Base-by-base conservation (phyloP, 148 eudicot species). In the Bassia scoparia region DNA sequence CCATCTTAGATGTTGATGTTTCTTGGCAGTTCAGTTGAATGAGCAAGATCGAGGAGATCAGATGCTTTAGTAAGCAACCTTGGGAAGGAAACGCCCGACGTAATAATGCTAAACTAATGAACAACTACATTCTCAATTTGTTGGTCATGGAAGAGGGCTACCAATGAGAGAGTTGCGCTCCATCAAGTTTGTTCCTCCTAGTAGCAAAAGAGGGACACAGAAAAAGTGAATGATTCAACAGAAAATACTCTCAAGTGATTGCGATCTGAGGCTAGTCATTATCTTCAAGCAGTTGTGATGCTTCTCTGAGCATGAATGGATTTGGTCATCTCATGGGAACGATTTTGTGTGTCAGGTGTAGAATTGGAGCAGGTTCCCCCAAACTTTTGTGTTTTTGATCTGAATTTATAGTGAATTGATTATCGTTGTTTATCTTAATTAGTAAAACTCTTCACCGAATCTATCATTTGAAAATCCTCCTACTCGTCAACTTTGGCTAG, bases 241-340 rank as follows among this genome's bases (percentile, higher is more conserved):
- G 54, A 76, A 67, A 71, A 74, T 72, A 30, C 77, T 58, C 26
- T n/a, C 69, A 49, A 83, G 80, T 61, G 80, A 73, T 52, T 61
- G 60, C 82, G 85, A 61, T 81, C 69, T 44, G 85, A 86, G 52
- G 78, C 69, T 54, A 76, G 86, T 75, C 84, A 82, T 53, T 77
- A 54, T 73, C 79, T 73, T 77, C 87, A 78, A 80, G 43, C 70
- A 81, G 83, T 77, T 78, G 84, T 65, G 96, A 84, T 29, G 68
- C 84, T 68, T 60, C 85, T 46, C 80, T 91, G 79, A 93, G 86
- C 74, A 84, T 92, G 74, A 97, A 88, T 66, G 96, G n/a, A 91
- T 86, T 76, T 94, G 78, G 84, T 83, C 66, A 94, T 94, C 73
- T 90, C 98, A 17, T 94, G 98, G n/a, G 98, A 77, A 79, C 75